These are phyloP conservation scores for Pisolithus sp. DNA, from an alignment of 768 basidiomycete genomes.

Conservation along the genomic window DNA sequence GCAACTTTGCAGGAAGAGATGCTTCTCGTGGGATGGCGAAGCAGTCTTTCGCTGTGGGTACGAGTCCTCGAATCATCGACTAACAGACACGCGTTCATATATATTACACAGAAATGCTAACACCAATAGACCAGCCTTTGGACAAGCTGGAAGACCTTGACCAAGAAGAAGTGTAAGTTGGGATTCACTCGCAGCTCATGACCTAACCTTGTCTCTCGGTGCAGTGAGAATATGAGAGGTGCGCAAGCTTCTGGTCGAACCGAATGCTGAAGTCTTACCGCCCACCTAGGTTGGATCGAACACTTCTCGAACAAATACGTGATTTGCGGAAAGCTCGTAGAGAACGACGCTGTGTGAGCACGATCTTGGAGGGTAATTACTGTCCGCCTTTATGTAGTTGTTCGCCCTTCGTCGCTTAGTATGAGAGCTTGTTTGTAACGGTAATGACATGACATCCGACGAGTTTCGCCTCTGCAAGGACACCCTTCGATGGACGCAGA, in stretches of 20 bases:
- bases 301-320: conserved; percentile 94
- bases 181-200: not conserved
- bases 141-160: conserved; percentile 79
- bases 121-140: conserved; percentile 76
- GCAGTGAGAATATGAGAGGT: conserved; percentile 91
- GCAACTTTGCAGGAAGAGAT: conserved; percentile 95
- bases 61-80: conserved; percentile 17
- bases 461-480: not conserved
- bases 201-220: conserved; percentile 5
- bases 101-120: conserved; percentile 70
- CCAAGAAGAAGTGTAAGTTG: conserved; percentile 73
- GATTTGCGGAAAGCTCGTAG: conserved; percentile 80
- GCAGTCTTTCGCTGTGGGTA: conserved; percentile 91
- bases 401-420: not conserved
- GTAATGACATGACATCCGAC: too few relatives aligned
- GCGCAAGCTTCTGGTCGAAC: not conserved
- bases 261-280: not conserved
- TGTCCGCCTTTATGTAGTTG: not conserved
- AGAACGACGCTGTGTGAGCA: conserved; percentile 51
- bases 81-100: not conserved
- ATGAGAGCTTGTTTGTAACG: too few relatives aligned
- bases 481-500: conserved; percentile 16
- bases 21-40: conserved; percentile 97
- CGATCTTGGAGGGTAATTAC: not conserved
- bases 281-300: conserved; percentile 74